Evolutionary conservation across 176 grass and related monocot genomes (phyloP).

Genomic region (Oryza rufipogon): DNA sequence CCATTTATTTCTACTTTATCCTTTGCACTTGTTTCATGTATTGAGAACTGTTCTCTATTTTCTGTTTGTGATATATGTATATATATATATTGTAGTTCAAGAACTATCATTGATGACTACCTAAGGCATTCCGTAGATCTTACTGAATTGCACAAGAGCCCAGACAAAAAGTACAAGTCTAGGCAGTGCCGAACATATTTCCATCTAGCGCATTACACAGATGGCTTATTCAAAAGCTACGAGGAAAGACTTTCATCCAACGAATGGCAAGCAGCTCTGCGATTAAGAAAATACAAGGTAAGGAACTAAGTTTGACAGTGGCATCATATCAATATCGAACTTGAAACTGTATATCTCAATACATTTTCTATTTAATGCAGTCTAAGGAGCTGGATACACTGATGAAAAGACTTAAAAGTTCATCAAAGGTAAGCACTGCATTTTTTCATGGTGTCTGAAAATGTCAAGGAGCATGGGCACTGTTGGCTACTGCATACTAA

Average conservation of each 20-base stretch:
- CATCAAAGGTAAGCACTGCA: constrained; percentile 67
- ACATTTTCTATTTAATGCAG: constrained; percentile 51
- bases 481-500: constrained; percentile 31
- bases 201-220: constrained; percentile 91
- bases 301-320: constrained; percentile 4
- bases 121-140: constrained; percentile 83
- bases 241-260: constrained; percentile 93
- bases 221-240: constrained; percentile 82
- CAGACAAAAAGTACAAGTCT: constrained; percentile 55
- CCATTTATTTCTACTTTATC: constrained; percentile 32
- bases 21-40: constrained; percentile 8
- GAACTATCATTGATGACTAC: constrained; percentile 89
- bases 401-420: constrained; percentile 82
- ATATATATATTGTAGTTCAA: constrained; percentile 63
- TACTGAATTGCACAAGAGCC: constrained; percentile 52
- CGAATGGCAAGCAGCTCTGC: constrained; percentile 95
- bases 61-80: not conserved
- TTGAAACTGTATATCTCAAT: constrained; percentile 28
- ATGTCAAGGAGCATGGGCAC: not conserved
- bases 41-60: constrained; percentile 19
- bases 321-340: constrained; percentile 1
- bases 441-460: constrained; percentile 20
- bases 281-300: constrained; percentile 87
- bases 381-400: constrained; percentile 87
- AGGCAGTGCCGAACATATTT: constrained; percentile 84